Conservation (phyloP, 768 basidiomycete genomes). For the Tubosaeta sp. region DNA sequence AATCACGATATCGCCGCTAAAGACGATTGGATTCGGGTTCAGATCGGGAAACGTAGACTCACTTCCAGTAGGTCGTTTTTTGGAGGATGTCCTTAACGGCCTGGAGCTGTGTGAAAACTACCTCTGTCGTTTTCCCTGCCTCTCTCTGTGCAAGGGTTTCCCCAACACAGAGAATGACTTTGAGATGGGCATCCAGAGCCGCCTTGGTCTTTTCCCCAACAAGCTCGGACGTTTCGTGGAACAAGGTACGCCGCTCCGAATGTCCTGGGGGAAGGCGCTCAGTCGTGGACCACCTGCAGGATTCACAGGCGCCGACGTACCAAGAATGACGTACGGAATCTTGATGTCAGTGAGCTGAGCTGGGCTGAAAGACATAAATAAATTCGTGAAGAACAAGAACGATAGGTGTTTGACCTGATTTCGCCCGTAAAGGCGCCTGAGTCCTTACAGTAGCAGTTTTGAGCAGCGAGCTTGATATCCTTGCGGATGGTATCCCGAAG, state of each 20-base stretch:
- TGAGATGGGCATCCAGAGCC: constrained; percentile 69
- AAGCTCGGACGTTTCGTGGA: constrained; percentile 79
- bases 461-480: constrained; percentile 78
- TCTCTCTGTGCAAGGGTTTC: constrained; percentile 92
- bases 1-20: constrained; percentile 76
- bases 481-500: constrained; percentile 58
- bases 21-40: not conserved
- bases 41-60: constrained; percentile 17
- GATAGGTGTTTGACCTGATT: constrained; percentile 59
- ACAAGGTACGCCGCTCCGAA: constrained; percentile 92
- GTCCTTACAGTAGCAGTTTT: constrained; percentile 83
- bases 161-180: constrained; percentile 93
- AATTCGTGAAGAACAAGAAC: not conserved
- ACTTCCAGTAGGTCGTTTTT: constrained; percentile 74
- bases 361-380: constrained; percentile 45
- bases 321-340: constrained; percentile 90
- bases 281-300: not conserved
- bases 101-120: constrained; percentile 79
- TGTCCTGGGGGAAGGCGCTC: constrained; percentile 55
- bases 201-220: constrained; percentile 86
- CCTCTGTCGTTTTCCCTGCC: constrained; percentile 64
- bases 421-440: constrained; percentile 96
- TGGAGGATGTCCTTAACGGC: constrained; percentile 63
- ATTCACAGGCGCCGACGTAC: constrained; percentile 34
- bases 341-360: constrained; percentile 80